phyloP scores from a whole-genome alignment of 352 stramenopile species.

The Pythium chondricola region DNA sequence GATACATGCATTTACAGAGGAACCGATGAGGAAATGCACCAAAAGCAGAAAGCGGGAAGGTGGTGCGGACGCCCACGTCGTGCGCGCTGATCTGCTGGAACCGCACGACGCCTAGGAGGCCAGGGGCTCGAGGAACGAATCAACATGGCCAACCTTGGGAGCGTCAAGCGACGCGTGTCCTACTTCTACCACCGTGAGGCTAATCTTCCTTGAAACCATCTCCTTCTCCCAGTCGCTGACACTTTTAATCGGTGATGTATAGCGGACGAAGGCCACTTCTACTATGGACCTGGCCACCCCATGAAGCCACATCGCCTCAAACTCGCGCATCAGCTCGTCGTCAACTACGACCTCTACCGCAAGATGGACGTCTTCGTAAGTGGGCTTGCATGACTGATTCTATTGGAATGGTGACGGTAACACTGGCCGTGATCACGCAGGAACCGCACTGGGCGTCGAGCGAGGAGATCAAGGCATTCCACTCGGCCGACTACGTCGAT shows the following conservation, averaged over 20 bases:
- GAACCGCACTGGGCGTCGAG: conserved; percentile 73
- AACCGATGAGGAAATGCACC: background rate
- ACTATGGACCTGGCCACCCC: conserved; percentile 94
- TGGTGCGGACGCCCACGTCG: background rate
- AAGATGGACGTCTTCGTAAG: conserved; percentile 98
- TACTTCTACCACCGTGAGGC: conserved; percentile 88
- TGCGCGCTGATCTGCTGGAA: no score
- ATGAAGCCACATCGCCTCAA: conserved; percentile 98
- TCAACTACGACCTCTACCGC: conserved; percentile 98
- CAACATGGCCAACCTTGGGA: conserved; percentile 13
- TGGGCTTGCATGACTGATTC: background rate
- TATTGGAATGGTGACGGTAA: background rate
- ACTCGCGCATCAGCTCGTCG: conserved; percentile 96
- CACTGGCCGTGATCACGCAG: conserved; percentile 24
- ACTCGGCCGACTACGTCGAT: conserved; percentile 97
- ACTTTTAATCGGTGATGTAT: no score
- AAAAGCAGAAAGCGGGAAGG: background rate
- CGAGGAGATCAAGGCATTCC: conserved; percentile 96
- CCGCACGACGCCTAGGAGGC: no score
- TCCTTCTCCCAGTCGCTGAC: no score
- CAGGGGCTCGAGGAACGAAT: background rate
- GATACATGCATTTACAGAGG: background rate
- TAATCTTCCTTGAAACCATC: no score
- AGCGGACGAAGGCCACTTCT: conserved; percentile 96
- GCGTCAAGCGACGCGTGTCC: conserved; percentile 66